Evolutionary conservation across 208 protist genomes (phyloP), one percentile per base, ranked within the genome.

Genomic region (Acanthamoeba culbertsoni): DNA sequence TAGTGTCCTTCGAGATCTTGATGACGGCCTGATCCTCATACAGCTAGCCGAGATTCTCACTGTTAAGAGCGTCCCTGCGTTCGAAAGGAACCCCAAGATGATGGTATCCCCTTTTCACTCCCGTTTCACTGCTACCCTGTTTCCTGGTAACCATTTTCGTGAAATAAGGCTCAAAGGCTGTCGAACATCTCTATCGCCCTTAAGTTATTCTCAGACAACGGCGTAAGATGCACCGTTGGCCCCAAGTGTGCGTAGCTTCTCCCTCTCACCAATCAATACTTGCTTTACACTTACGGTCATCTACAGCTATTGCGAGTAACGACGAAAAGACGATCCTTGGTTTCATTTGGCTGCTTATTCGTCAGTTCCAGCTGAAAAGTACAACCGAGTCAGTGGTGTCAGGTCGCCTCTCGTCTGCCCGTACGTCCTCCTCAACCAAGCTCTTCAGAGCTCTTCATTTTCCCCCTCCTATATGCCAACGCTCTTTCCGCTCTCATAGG

Each of bases 311-410:
- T 77, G 86, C 48, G 0, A 92, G 86, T 42, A 92, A 57, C 20
- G 62, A 92, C 86, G 62, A 53, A 43, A 71, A 77, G 59, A 77
- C 62, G 23, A 92, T 77, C 40, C 59, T 92, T 16, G 62, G 86
- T 26, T 92, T 92, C 63, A 55, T 92, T 28, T 92, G 86, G 86
- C 62, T 79, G 7, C 63, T 92, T n/a, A 92, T 92, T 46, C 86
- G 55, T 28, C 55, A 77, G 46, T 92, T 92, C 86, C 86, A 92
- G 42, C 63, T 92, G 42, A 82, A 82, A 43, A 82, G 71, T 43
- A 40, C 71, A 20, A 55, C 71, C 71, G 71, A 82, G 18, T 82
- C 71, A 43, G 71, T 82, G 68, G 71, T 31, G 42, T 37, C 71
- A 16, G 71, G 71, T 35, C 71, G 71, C 8, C 71, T 82, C 42